These are phyloP conservation scores for Cystobasidiaceae sp. DNA, from an alignment of 1,284 basidiomycete species.

Conservation along the genomic window DNA sequence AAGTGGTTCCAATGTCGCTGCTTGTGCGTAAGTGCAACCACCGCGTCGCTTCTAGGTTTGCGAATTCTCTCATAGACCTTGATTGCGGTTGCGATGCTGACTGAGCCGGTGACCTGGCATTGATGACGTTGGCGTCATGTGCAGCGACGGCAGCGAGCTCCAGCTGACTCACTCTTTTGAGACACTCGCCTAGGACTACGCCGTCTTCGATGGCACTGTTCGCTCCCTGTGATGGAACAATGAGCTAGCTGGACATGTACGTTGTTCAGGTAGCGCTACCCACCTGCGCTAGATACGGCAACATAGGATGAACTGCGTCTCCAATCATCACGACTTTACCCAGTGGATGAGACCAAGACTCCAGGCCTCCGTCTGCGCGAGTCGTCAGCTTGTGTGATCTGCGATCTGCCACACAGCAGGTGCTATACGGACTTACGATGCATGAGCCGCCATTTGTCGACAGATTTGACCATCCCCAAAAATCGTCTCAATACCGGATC, in stretches of 20 bases:
- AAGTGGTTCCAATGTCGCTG: constrained; percentile 25
- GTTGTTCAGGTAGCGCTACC: not conserved
- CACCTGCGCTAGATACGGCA: constrained; percentile 26
- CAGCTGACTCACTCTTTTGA: constrained; percentile 16
- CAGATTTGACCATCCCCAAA: constrained; percentile 16
- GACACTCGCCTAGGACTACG: constrained; percentile 24
- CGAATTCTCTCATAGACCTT: constrained; percentile 28
- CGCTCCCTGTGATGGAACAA: constrained; percentile 6
- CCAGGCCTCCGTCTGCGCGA: constrained; percentile 14
- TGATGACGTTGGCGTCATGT: too few relatives aligned
- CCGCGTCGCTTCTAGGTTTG: constrained; percentile 18
- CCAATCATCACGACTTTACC: constrained; percentile 25
- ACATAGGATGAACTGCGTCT: constrained; percentile 23
- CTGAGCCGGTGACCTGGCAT: constrained; percentile 9
- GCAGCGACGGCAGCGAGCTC: not conserved
- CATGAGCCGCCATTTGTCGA: constrained; percentile 31
- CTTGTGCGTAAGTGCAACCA: constrained; percentile 19
- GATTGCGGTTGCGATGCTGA: constrained; percentile 1
- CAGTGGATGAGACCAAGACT: constrained; percentile 10
- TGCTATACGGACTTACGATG: constrained; percentile 13
- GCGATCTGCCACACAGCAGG: too few relatives aligned
- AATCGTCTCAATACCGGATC: constrained; percentile 20
- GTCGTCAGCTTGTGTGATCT: not conserved
- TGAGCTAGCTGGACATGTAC: not conserved
- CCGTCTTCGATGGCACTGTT: constrained; percentile 31